Evolutionary conservation across 2,329 filamentous ascomycete species (phyloP), one percentile per base, ranked within the genome.

Genomic region (Claviceps spartinae): DNA sequence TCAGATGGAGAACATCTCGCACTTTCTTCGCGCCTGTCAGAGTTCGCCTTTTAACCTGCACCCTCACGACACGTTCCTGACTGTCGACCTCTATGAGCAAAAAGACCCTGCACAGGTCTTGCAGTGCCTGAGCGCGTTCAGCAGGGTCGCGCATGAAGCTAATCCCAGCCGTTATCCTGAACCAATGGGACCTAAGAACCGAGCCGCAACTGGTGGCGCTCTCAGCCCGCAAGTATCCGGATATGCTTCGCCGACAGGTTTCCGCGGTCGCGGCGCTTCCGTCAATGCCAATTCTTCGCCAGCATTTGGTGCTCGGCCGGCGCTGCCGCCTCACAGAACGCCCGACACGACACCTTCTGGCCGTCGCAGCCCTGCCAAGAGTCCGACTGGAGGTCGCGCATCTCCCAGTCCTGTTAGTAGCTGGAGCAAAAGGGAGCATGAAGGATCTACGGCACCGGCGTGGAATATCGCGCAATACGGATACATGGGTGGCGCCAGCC

Each of bases 381-480:
- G 77, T 46, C 81, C 74, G 4, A 54, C 49, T 1, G 60, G 62
- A 45, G 78, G 75, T 34, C 66, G 75, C 14, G 67, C 72, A 54
- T 76, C 81, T 49, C 74, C 78, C 41, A 63, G 69, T 34, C 67
- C 73, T 1, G 80, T 91, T 55, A 95, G 86, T 64, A 94, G 82
- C 68, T 97, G 93, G 93, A 95, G 87, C 67, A 94, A 82, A 65
- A 87, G 79, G 66, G 78, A 79, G 52, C 88, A 96, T 59, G 86
- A 96, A 66, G 80, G 79, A 16, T 77, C 76, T 45, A 96, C 90
- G 1, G 77, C 83, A 26, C 93, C 93, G 0, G 93, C 93, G 1
- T 98, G 93, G 93, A 98, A 97, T 65, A 97, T 97, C 60, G 86
- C 90, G 53, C 93, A 98, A 65, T 98, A 98, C 64, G 90, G 93